A percentile compares a stretch with the other conserved stretches of the same genome.
These are phyloP conservation scores for Striga hermonthica DNA, from an alignment of 305 asterid species.

Conservation along the genomic window DNA sequence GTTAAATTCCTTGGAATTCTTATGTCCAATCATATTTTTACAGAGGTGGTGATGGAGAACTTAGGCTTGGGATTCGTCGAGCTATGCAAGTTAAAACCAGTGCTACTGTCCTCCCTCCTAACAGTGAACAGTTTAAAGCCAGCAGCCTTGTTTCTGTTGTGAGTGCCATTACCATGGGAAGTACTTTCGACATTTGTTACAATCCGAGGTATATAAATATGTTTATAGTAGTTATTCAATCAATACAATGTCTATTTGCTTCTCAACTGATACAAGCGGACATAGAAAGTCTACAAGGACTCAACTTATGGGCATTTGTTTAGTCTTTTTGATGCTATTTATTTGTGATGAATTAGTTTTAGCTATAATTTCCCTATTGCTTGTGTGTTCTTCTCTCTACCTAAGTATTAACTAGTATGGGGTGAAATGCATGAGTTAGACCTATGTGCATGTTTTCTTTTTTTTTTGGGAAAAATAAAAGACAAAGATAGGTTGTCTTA, in stretches of 20 bases:
- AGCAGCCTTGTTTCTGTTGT: slow-evolving; percentile 57
- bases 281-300: background rate
- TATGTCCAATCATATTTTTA: slow-evolving; percentile 8
- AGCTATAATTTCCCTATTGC: background rate
- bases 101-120: slow-evolving; percentile 44
- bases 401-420: background rate
- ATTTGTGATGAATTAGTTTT: slow-evolving; percentile 5
- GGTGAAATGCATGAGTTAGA: background rate
- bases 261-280: background rate
- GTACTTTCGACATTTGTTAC: slow-evolving; percentile 61
- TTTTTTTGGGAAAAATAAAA: background rate
- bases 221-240: background rate
- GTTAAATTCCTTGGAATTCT: slow-evolving; percentile 23
- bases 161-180: slow-evolving; percentile 57
- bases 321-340: background rate
- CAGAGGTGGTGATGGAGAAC: slow-evolving; percentile 97
- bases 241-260: background rate
- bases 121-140: slow-evolving; percentile 48
- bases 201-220: slow-evolving; percentile 76
- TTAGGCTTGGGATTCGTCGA: slow-evolving; percentile 95
- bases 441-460: background rate
- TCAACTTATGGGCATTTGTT: background rate
- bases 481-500: background rate
- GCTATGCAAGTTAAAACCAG: slow-evolving; percentile 60
- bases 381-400: background rate